A percentile compares a stretch with the other conserved stretches of the same genome.
These are phyloP conservation scores for Sedum album DNA, from an alignment of 164 flowering plant species.

Conservation along the genomic window DNA sequence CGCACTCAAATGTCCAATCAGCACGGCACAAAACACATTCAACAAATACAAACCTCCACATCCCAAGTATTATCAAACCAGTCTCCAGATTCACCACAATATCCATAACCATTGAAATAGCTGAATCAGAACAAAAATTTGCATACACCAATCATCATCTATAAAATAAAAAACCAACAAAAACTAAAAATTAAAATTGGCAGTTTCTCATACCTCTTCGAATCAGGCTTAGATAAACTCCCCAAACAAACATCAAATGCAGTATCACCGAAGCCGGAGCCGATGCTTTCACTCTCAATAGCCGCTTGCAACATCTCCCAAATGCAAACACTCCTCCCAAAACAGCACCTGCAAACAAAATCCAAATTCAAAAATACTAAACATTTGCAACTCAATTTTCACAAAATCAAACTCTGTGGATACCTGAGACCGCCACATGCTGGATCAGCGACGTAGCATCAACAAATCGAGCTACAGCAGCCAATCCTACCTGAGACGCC, in stretches of 20 bases:
- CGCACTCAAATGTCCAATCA: not conserved
- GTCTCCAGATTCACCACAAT: not conserved
- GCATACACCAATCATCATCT: not conserved
- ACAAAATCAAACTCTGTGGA: not conserved
- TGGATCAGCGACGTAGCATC: not conserved
- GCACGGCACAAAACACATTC: not conserved
- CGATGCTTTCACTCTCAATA: slow-evolving; percentile 42
- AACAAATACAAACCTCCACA: not conserved
- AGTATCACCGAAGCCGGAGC: slow-evolving; percentile 71
- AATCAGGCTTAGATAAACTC: slow-evolving; percentile 38
- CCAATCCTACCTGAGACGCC: not conserved
- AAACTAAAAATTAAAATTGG: not conserved
- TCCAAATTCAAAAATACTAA: not conserved
- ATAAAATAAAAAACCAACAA: not conserved
- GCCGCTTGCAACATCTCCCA: slow-evolving; percentile 35
- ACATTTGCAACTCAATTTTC: not conserved
- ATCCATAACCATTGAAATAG: not conserved
- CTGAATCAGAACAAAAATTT: not conserved
- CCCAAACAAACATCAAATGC: slow-evolving; percentile 47
- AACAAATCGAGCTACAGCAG: not conserved
- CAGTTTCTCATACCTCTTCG: slow-evolving; percentile 34
- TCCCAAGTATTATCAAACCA: not conserved
- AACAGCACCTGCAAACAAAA: slow-evolving; percentile 27
- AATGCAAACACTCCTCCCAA: slow-evolving; percentile 26
- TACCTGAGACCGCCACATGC: not conserved